Evolutionary conservation across 345 rosid genomes (phyloP), one percentile per base, ranked within the genome.

Genomic region (Pseudoturritis turrita): DNA sequence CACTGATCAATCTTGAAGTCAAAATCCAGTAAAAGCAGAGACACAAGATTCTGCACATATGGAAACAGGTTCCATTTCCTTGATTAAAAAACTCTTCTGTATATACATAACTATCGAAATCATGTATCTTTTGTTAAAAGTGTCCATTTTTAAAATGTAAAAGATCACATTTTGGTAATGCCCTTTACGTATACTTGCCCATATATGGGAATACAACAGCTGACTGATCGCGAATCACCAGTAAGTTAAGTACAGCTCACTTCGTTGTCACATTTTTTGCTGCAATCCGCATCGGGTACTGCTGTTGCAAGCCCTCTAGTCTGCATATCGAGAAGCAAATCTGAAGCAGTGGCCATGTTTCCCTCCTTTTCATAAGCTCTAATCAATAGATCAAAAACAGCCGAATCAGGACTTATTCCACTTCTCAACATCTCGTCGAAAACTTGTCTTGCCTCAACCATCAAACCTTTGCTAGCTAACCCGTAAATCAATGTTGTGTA

Each of bases 1-100:
- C n/a, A 87, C 70, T 49, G 96, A 95, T 28, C 83, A 83, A 65
- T 85, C 84, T 56, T 86, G 82, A 83, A 43, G 68, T 39, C 58
- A 6, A 56, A n/a, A 43, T 33, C 50, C 44, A 73, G 17, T 43
- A 2, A 33, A 53, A 53, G n/a, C 37, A 39, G 62, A 71, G 17
- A 4, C 3, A 37, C 29, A 54, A 21, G 18, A 33, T 44, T 56
- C 55, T 69, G 45, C 64, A 44, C 65, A 69, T 33, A 31, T 56
- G 44, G 65, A 60, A 52, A 31, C 62, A 54, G 5, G 49, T 47
- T 71, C 18, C 61, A 28, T 28, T 19, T 62, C 28, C 14, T 31
- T 18, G 17, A 18, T 37, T 8, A 2, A 23, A n/a, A 33, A 8
- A 64, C 10, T n/a, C 29, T 45, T 5, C 22, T 73, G 64, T 65